Evolutionary conservation across 768 basidiomycete species (phyloP).

Genomic region (Rhizopogon vinicolor): DNA sequence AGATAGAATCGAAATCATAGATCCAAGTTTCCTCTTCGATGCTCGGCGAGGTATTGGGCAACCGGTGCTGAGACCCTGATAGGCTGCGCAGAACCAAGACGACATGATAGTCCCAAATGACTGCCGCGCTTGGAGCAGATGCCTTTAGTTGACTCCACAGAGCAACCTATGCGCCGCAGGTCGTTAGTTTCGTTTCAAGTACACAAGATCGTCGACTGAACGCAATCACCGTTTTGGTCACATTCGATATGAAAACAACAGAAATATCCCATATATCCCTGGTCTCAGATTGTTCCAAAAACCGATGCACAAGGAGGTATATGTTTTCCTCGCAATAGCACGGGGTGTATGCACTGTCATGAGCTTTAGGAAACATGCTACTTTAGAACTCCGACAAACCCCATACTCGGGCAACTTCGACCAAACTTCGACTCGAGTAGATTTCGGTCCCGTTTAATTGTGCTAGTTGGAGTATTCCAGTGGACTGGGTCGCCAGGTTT

Average conservation of each 20-base stretch:
- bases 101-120: conserved; percentile 79
- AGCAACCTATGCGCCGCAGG: conserved; percentile 43
- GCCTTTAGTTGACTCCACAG: conserved; percentile 57
- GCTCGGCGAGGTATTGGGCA: conserved; percentile 1
- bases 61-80: background rate
- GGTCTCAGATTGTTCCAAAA: conserved; percentile 28
- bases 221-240: conserved; percentile 44
- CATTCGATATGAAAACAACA: conserved; percentile 65
- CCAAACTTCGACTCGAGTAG: background rate
- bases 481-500: background rate
- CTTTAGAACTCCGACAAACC: conserved; percentile 19
- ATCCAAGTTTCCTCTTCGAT: conserved; percentile 41
- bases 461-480: background rate
- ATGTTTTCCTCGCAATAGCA: conserved; percentile 75
- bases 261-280: conserved; percentile 42
- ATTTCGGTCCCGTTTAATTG: background rate
- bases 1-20: conserved; percentile 63
- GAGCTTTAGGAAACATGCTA: conserved; percentile 16
- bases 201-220: background rate
- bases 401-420: background rate
- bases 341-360: conserved; percentile 44
- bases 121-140: conserved; percentile 26
- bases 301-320: conserved; percentile 49
- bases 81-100: conserved; percentile 47
- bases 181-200: conserved; percentile 3